These are phyloP conservation scores for Rubia tinctorum DNA, from an alignment of 305 asterid genomes.

Conservation along the genomic window DNA sequence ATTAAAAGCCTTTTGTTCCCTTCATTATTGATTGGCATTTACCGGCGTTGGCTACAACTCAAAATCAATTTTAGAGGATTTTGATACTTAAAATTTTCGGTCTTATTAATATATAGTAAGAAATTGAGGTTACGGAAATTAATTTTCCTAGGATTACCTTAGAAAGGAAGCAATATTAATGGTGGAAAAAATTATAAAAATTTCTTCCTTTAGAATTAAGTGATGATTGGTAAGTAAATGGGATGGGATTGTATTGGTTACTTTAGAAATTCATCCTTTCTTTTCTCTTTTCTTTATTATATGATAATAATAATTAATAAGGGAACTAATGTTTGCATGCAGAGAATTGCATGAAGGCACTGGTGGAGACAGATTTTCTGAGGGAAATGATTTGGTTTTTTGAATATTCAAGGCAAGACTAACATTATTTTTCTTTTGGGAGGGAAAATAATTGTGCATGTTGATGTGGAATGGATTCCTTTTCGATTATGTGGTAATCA, in stretches of 20 bases:
- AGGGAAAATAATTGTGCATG: slow-evolving; percentile 26
- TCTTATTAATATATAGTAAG: too few species aligned
- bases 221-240: background rate
- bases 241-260: slow-evolving; percentile 4
- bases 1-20: too few species aligned
- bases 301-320: background rate
- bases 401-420: slow-evolving; percentile 33
- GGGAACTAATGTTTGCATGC: slow-evolving; percentile 40
- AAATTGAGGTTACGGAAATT: background rate
- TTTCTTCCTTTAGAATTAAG: too few species aligned
- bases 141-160: background rate
- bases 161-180: slow-evolving; percentile 11
- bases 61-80: too few species aligned
- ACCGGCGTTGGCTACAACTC: too few species aligned
- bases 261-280: slow-evolving; percentile 17
- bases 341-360: slow-evolving; percentile 37
- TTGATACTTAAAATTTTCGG: too few species aligned
- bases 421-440: slow-evolving; percentile 16
- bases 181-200: too few species aligned
- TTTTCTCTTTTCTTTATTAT: background rate
- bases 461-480: slow-evolving; percentile 5
- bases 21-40: too few species aligned
- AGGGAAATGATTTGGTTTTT: slow-evolving; percentile 61
- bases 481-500: slow-evolving; percentile 51
- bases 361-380: slow-evolving; percentile 75